Evolutionary conservation across 495 filamentous ascomycete species (phyloP).

Genomic region (Cercophora samala): DNA sequence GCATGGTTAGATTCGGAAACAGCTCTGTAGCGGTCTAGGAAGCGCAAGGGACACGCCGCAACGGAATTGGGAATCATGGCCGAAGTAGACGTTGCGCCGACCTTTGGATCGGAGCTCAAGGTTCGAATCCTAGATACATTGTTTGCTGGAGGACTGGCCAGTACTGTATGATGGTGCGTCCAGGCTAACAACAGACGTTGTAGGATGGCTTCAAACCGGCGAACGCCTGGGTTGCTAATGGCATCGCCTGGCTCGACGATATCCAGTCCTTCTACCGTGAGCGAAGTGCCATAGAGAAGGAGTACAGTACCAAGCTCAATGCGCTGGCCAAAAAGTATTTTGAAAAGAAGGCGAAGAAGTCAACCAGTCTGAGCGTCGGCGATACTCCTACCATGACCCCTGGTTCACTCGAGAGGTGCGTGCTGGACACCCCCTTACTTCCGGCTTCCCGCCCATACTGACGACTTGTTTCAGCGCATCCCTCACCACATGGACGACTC

Average conservation of each 20-base stretch:
- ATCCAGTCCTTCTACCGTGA: conserved; percentile 97
- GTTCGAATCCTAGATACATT: conserved; percentile 41
- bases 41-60: conserved; percentile 12
- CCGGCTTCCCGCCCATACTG: not conserved
- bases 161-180: conserved; percentile 4
- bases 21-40: conserved; percentile 2
- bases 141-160: not conserved
- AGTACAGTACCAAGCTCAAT: conserved; percentile 84
- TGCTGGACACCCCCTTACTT: not conserved
- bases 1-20: conserved; percentile 27
- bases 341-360: conserved; percentile 92
- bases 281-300: conserved; percentile 88
- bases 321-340: conserved; percentile 90
- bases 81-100: conserved; percentile 68
- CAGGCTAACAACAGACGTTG: conserved; percentile 16
- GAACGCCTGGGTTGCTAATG: conserved; percentile 84
- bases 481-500: conserved; percentile 93
- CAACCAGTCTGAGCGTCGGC: conserved; percentile 83
- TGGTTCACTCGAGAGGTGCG: conserved; percentile 83
- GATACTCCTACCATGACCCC: conserved; percentile 92
- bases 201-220: conserved; percentile 94
- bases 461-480: conserved; percentile 61
- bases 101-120: conserved; percentile 90
- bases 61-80: conserved; percentile 53
- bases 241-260: conserved; percentile 93